Percentiles rank a stretch among this genome's conserved stretches.
These are phyloP conservation scores for Cinnamomum micranthum DNA, from an alignment of 164 flowering plant species.

Conservation along the genomic window DNA sequence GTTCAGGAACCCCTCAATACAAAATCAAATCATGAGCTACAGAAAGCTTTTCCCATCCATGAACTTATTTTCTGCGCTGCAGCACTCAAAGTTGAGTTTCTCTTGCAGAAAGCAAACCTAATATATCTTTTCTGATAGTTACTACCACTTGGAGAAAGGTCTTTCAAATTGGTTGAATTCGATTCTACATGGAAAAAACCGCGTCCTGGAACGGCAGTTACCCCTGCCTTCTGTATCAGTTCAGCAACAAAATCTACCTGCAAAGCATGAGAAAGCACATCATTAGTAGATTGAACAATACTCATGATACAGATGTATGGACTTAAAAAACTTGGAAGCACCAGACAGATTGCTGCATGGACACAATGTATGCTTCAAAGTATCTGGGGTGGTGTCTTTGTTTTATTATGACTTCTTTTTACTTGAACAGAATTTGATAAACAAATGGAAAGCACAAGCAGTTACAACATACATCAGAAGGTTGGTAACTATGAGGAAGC, in stretches of 20 bases:
- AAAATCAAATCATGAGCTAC: conserved; percentile 10
- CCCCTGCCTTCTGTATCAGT: conserved; percentile 34
- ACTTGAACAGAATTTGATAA: not conserved
- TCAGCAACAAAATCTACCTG: conserved; percentile 67
- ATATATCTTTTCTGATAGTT: conserved; percentile 48
- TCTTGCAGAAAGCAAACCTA: conserved; percentile 87
- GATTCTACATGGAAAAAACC: conserved; percentile 56
- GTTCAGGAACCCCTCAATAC: not conserved
- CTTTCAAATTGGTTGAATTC: not conserved
- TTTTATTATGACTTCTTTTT: too few relatives aligned
- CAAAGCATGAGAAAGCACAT: not conserved
- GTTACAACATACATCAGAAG: conserved; percentile 58
- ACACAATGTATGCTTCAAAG: not conserved
- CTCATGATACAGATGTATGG: too few relatives aligned
- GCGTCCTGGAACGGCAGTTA: conserved; percentile 67
- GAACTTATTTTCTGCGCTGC: conserved; percentile 47
- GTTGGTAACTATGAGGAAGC: conserved; percentile 59
- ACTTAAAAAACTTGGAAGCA: too few relatives aligned
- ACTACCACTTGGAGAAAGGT: not conserved
- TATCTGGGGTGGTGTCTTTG: not conserved
- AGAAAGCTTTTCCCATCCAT: conserved; percentile 29
- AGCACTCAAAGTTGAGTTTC: conserved; percentile 47
- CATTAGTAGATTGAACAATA: too few relatives aligned
- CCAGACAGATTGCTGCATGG: not conserved
- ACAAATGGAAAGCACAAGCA: not conserved